phyloP scores from a whole-genome alignment of 192 early-diverging fungal genomes.

The Dissophora globulifera region DNA sequence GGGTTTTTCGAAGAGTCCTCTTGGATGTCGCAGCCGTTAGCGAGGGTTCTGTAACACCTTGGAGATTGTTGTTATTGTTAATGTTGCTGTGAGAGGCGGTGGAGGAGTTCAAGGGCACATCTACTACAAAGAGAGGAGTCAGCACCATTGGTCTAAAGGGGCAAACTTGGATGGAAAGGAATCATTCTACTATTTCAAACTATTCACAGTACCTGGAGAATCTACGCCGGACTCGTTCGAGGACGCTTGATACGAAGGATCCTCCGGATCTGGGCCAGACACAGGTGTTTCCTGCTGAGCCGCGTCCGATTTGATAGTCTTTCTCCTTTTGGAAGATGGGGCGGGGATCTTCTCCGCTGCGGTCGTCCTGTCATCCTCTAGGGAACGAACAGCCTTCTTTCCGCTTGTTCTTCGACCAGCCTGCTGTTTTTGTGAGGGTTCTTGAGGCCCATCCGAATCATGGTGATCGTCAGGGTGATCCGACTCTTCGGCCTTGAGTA shows the following conservation, averaged over 20 bases:
- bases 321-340: constrained; percentile 22
- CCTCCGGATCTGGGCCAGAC: neutral
- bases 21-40: neutral
- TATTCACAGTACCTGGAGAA: neutral
- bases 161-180: too few relatives aligned
- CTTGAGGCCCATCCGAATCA: neutral
- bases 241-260: neutral
- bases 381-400: constrained; percentile 3
- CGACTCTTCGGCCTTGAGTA: neutral
- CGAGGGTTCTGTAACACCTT: neutral
- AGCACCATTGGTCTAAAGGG: too few relatives aligned
- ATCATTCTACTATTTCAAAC: too few relatives aligned
- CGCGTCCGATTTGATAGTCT: constrained; percentile 1
- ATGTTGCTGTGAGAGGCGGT: neutral
- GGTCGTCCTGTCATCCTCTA: neutral
- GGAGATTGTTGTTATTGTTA: neutral
- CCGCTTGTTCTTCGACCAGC: neutral
- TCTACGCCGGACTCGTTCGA: neutral
- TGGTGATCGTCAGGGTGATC: neutral
- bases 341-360: neutral
- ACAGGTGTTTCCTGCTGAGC: neutral
- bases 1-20: neutral
- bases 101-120: neutral
- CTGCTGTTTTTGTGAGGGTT: neutral
- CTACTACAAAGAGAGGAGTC: too few relatives aligned